A percentile compares a stretch with the other conserved stretches of the same genome.
These are phyloP conservation scores for Begonia peltatifolia DNA, from an alignment of 306 rosid species.

Conservation along the genomic window DNA sequence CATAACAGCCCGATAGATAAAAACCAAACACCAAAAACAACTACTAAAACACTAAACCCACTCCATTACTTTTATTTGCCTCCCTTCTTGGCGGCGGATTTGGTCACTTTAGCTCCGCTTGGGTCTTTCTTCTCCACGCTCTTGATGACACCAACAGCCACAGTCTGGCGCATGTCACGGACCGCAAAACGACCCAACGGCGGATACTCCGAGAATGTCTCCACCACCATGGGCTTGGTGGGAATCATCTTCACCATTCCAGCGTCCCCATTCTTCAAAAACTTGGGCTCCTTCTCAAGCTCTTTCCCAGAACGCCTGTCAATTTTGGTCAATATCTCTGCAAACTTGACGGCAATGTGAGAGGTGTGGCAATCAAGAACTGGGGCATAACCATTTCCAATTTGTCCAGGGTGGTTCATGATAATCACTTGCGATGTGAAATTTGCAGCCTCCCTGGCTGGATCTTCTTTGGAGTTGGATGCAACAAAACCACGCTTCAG, in stretches of 20 bases:
- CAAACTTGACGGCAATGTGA: slow-evolving; percentile 21
- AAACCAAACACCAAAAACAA: no score
- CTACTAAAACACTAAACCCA: no score
- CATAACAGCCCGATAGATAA: no score
- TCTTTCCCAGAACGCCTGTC: no score
- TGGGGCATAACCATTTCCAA: slow-evolving; percentile 16
- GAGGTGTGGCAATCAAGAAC: slow-evolving; percentile 38
- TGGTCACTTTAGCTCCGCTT: slow-evolving; percentile 12
- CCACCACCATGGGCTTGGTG: slow-evolving; percentile 4
- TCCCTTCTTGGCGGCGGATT: slow-evolving; percentile 12
- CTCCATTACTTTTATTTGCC: no score
- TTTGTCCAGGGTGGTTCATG: slow-evolving; percentile 3
- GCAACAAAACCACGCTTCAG: slow-evolving; percentile 1
- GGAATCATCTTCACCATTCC: slow-evolving; percentile 2
- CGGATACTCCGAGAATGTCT: slow-evolving; percentile 11
- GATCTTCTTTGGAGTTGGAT: not conserved
- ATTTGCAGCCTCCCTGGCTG: no score
- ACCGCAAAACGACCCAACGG: slow-evolving; percentile 33
- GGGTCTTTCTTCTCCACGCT: slow-evolving; percentile 19
- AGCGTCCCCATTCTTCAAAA: slow-evolving; percentile 1
- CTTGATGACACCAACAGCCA: slow-evolving; percentile 14
- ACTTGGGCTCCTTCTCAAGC: not conserved
- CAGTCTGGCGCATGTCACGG: slow-evolving; percentile 27
- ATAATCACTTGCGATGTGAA: not conserved
- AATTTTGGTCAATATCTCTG: no score